Conservation (phyloP, 495 filamentous ascomycete genomes). For the Aspergillus nidulans region DNA sequence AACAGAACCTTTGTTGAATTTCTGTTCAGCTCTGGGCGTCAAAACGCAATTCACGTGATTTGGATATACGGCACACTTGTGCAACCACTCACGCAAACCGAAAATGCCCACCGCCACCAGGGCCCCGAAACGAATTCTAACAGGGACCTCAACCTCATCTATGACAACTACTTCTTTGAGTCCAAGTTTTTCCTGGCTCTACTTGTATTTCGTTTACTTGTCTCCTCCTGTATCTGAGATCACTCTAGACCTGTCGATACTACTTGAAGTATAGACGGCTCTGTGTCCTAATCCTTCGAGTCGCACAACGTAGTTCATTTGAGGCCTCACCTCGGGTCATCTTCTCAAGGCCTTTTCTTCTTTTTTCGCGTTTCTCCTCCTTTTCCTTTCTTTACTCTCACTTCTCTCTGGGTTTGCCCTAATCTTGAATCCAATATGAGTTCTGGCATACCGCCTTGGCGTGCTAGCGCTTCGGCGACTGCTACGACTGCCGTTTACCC, state of each 20-base stretch:
- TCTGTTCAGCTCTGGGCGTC: too few relatives aligned
- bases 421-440: constrained; percentile 29
- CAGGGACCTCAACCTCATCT: not conserved
- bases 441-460: constrained; percentile 42
- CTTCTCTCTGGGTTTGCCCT: not conserved
- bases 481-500: constrained; percentile 23
- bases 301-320: constrained; percentile 6
- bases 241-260: not conserved
- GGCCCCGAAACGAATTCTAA: not conserved
- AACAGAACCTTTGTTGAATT: not conserved
- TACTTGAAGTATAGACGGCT: constrained; percentile 4
- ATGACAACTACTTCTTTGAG: not conserved
- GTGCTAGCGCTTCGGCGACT: constrained; percentile 32
- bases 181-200: not conserved
- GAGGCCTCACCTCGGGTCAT: not conserved
- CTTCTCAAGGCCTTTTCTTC: not conserved
- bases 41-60: not conserved
- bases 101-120: constrained; percentile 16
- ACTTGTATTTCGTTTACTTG: not conserved
- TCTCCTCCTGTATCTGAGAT: not conserved
- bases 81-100: not conserved
- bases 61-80: constrained; percentile 7
- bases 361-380: not conserved
- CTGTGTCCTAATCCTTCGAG: constrained; percentile 1
- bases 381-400: constrained; percentile 6